Evolutionary conservation across 192 early-diverging fungal genomes (phyloP).

Genomic region (Backusella mclennaniae): DNA sequence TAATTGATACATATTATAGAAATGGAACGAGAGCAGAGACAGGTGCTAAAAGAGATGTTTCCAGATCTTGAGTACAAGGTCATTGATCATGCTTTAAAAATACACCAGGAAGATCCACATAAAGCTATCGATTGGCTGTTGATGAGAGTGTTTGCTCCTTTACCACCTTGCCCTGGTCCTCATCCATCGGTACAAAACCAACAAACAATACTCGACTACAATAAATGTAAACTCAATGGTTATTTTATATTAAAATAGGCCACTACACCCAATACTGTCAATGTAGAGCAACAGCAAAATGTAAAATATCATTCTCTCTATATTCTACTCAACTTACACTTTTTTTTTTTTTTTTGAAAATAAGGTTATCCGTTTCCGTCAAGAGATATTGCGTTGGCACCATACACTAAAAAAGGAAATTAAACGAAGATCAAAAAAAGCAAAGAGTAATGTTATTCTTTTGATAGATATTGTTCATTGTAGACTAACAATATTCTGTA

Average conservation of each 20-base stretch:
- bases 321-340: not conserved
- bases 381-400: not conserved
- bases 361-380: not conserved
- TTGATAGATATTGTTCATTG: not conserved
- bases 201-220: not conserved
- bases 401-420: not conserved
- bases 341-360: not conserved
- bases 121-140: not conserved
- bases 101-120: not conserved
- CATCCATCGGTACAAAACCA: not conserved
- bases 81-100: conserved; percentile 1
- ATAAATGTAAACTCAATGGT: not conserved
- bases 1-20: not conserved
- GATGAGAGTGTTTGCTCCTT: not conserved
- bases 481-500: not conserved
- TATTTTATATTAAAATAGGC: not conserved
- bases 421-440: not conserved
- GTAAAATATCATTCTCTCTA: not conserved
- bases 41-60: not conserved
- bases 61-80: not conserved
- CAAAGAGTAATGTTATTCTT: not conserved
- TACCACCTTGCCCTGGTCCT: not conserved
- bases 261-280: not conserved
- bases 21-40: not conserved
- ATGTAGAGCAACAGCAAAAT: not conserved